A percentile compares a stretch with the other conserved stretches of the same genome.
Evolutionary conservation across 1,284 basidiomycete genomes (phyloP).

Genomic region (Cutaneotrichosporon daszewskae): DNA sequence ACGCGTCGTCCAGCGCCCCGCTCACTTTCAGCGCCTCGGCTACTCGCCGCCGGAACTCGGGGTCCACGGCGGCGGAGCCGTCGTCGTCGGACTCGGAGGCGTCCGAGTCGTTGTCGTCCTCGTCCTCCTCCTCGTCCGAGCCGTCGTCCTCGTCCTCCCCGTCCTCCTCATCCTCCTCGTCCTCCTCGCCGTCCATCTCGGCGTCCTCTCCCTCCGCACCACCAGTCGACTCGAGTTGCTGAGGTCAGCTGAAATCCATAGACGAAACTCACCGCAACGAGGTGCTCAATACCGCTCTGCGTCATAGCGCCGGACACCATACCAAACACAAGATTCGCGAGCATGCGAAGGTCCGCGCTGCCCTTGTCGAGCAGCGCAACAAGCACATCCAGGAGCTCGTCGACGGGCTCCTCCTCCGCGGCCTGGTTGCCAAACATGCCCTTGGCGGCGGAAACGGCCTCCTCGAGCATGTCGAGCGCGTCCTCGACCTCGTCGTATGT

Average conservation of each 20-base stretch:
- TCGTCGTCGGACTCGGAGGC: conserved; percentile 41
- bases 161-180: conserved; percentile 29
- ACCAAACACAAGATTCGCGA: conserved; percentile 77
- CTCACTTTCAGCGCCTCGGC: conserved; percentile 70
- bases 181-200: conserved; percentile 50
- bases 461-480: conserved; percentile 57
- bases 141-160: conserved; percentile 44
- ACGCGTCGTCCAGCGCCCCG: conserved; percentile 55
- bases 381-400: conserved; percentile 78
- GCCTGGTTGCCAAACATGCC: conserved; percentile 8
- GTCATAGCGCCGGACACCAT: conserved; percentile 65
- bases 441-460: conserved; percentile 11
- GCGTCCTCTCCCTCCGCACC: conserved; percentile 48
- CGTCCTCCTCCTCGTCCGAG: conserved; percentile 54
- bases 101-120: conserved; percentile 41
- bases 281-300: conserved; percentile 71
- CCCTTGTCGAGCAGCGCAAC: conserved; percentile 83
- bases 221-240: conserved; percentile 69
- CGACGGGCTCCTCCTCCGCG: conserved; percentile 56
- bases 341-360: conserved; percentile 71
- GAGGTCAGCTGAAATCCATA: conserved; percentile 5
- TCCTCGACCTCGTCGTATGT: conserved; percentile 62
- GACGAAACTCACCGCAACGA: conserved; percentile 63
- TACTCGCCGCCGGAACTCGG: conserved; percentile 68
- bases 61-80: conserved; percentile 54